Evolutionary conservation across 2,329 filamentous ascomycete genomes (phyloP).

Genomic region (Coniochaeta sp.): DNA sequence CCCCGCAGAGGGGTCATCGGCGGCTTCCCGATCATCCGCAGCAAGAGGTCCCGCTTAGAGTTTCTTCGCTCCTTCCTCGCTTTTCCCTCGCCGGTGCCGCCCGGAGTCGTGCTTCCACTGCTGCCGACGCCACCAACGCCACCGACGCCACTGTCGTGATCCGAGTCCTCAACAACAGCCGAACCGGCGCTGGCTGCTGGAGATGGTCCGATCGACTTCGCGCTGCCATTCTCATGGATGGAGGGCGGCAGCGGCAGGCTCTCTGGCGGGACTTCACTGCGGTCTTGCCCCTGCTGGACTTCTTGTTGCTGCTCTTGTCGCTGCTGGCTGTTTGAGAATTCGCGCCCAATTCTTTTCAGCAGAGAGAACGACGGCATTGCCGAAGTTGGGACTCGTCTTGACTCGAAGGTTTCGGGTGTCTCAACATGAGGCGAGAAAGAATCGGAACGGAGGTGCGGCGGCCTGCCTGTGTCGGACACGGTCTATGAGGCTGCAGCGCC

Average conservation of each 20-base stretch:
- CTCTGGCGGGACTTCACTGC: background rate
- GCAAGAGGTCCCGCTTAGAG: slow-evolving; percentile 20
- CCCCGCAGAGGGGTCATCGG: slow-evolving; percentile 17
- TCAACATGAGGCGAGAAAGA: background rate
- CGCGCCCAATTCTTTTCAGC: slow-evolving; percentile 19
- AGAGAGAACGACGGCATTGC: slow-evolving; percentile 25
- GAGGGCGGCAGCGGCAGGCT: background rate
- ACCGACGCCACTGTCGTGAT: background rate
- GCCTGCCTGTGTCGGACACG: no score
- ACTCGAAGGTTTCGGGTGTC: background rate
- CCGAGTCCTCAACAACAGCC: background rate
- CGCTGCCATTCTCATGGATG: background rate
- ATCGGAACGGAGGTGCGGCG: background rate
- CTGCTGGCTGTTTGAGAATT: slow-evolving; percentile 10
- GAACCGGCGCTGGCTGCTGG: background rate
- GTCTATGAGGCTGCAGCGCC: no score
- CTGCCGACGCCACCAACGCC: background rate
- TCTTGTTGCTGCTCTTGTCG: slow-evolving; percentile 3
- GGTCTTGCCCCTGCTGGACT: background rate
- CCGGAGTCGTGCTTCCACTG: background rate
- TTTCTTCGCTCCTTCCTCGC: slow-evolving; percentile 12
- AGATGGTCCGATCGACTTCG: background rate
- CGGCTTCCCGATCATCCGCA: slow-evolving; percentile 14
- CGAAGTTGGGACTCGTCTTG: background rate
- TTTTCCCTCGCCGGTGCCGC: background rate